Base-by-base conservation (phyloP, 306 rosid species). In the Betula pendula region DNA sequence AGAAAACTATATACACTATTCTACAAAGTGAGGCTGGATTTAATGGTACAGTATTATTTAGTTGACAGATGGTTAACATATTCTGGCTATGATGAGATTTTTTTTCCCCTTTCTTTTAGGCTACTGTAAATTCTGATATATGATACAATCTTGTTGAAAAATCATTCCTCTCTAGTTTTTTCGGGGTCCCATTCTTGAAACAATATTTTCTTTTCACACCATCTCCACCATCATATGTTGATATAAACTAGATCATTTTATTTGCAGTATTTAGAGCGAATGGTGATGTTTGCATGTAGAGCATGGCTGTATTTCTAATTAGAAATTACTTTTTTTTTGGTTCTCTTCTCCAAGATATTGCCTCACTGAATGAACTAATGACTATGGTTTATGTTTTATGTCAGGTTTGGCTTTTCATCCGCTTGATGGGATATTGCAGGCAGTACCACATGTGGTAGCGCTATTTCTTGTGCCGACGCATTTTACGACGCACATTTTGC, bases 391-490 rank as follows among this genome's bases (percentile, higher is more conserved):
- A 59, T 66, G 3, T 63, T 53, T 59, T 50, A 52, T 89, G 53
- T 76, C 92, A 95, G 98, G 98, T 80, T 86, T 95, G 93, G 98
- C 97, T 15, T 92, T 92, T 84, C 96, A 95, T 84, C 97, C 98
- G 5, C 80, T 92, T 40, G 98, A 95, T 53, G 98, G 98, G 71
- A 95, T 95, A 68, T 85, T 95, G 79, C 97, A 95, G 81, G 98
- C 98, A 38, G 4, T 90, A 60, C 98, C 98, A 0, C 97, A 92
- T 45, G 79, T 81, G 40, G 49, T 89, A 48, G 85, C 86, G 43
- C 84, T 95, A 56, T 87, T 92, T 79, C 51, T 95, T 29, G 71
- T 95, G 38, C 98, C 98, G 22, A 82, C 52, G 63, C 98, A 95
- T 85, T 89, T 92, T 11, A 89, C 89, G 2, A 77, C 93, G 60